Evolutionary conservation across 2,329 filamentous ascomycete genomes (phyloP).

Genomic region (Apiospora rasikravindrae): DNA sequence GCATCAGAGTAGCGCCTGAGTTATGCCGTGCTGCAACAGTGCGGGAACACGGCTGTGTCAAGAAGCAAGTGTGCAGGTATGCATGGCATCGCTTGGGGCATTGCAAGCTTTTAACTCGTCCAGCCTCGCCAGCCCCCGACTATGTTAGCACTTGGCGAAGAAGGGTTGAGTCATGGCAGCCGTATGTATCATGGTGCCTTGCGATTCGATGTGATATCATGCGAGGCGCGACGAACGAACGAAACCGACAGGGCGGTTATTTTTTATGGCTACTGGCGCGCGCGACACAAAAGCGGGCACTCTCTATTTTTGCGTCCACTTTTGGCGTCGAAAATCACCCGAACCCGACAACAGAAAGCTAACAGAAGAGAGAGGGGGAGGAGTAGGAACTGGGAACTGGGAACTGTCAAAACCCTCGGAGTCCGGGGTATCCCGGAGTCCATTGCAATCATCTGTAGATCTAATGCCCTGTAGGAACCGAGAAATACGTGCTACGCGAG

Average conservation of each 20-base stretch:
- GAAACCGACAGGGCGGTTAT: neutral
- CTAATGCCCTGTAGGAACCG: neutral
- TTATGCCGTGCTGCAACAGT: neutral
- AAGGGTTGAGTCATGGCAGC: neutral
- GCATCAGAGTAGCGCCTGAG: neutral
- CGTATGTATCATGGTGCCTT: neutral
- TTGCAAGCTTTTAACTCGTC: neutral
- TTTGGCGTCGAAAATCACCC: neutral
- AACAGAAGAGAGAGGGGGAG: neutral
- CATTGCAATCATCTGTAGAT: neutral
- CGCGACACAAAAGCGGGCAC: neutral
- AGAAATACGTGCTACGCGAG: neutral
- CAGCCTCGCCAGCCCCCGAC: neutral
- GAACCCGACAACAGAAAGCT: neutral
- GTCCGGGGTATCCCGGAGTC: constrained; percentile 9
- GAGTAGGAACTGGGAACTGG: neutral
- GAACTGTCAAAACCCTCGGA: neutral
- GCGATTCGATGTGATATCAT: neutral
- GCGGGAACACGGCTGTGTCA: neutral
- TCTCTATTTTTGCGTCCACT: neutral
- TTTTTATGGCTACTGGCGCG: neutral
- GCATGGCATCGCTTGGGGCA: neutral
- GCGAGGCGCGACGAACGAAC: neutral
- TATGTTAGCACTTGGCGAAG: neutral
- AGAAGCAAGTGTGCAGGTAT: neutral